Evolutionary conservation across 768 basidiomycete species (phyloP).

Genomic region (Chalciporus pseudorubinellus): DNA sequence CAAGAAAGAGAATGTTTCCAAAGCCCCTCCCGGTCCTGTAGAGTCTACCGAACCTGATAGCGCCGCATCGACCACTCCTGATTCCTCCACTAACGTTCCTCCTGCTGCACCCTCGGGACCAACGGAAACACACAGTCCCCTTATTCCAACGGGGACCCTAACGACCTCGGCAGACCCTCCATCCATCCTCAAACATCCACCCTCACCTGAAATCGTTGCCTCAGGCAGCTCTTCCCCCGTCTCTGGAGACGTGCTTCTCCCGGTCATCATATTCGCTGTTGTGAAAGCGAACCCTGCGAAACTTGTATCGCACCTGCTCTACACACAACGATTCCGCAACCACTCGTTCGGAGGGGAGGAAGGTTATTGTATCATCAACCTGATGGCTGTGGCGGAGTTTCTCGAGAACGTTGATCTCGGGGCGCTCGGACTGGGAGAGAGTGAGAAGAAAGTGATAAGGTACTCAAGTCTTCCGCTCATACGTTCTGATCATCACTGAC

Average conservation of each 20-base stretch:
- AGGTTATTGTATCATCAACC: constrained; percentile 89
- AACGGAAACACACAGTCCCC: constrained; percentile 1
- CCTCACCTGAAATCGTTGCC: constrained; percentile 10
- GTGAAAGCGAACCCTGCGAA: constrained; percentile 89
- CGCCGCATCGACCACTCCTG: constrained; percentile 1
- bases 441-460: constrained; percentile 57
- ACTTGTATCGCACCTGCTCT: constrained; percentile 55
- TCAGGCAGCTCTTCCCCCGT: constrained; percentile 46
- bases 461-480: constrained; percentile 17
- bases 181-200: constrained; percentile 1
- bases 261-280: constrained; percentile 90
- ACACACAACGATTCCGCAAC: constrained; percentile 34
- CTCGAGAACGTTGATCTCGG: constrained; percentile 91
- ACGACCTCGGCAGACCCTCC: constrained; percentile 4
- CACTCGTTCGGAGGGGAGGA: constrained; percentile 57
- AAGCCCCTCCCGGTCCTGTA: background rate
- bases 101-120: background rate
- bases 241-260: constrained; percentile 88
- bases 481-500: background rate
- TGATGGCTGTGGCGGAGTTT: constrained; percentile 95
- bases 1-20: background rate
- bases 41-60: background rate
- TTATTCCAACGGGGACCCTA: constrained; percentile 6
- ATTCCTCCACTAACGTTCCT: constrained; percentile 5
- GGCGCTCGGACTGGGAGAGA: constrained; percentile 60